Conservation (phyloP, 257 asterid genomes). For the Fraxinus excelsior region DNA sequence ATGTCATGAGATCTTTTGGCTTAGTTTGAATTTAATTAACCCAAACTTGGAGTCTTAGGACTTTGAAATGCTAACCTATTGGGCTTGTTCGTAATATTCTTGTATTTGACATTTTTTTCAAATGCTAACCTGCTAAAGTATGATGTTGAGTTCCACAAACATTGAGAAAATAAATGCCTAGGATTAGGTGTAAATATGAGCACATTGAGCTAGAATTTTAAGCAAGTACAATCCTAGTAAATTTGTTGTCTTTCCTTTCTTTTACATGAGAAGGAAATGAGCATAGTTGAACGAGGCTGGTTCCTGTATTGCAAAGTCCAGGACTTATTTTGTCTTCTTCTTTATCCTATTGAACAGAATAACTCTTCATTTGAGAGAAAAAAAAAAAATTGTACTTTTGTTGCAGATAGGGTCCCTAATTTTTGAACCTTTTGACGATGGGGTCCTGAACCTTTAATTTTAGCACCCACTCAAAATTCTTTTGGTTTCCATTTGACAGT, state of each 20-base stretch:
- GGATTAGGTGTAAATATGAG: neutral
- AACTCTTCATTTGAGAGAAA: neutral
- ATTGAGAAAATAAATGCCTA: too few species aligned
- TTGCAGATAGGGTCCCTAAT: too few species aligned
- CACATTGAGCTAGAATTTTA: neutral
- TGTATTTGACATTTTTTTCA: neutral
- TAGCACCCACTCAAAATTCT: too few species aligned
- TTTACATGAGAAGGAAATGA: neutral
- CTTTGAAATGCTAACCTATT: neutral
- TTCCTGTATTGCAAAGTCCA: neutral
- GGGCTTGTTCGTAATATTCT: neutral
- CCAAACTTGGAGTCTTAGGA: neutral
- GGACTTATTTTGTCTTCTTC: neutral
- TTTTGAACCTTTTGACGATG: too few species aligned
- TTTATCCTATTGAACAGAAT: neutral
- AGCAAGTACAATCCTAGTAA: neutral
- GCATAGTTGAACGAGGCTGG: neutral
- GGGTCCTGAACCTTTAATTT: too few species aligned
- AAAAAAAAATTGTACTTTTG: too few species aligned
- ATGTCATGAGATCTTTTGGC: neutral
- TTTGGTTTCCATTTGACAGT: too few species aligned
- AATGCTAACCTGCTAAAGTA: neutral
- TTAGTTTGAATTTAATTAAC: too few species aligned
- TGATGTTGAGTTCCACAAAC: neutral
- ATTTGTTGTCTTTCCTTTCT: neutral